phyloP scores from a whole-genome alignment of 2,329 filamentous ascomycete species.

The Calonectria pseudoreteaudii region DNA sequence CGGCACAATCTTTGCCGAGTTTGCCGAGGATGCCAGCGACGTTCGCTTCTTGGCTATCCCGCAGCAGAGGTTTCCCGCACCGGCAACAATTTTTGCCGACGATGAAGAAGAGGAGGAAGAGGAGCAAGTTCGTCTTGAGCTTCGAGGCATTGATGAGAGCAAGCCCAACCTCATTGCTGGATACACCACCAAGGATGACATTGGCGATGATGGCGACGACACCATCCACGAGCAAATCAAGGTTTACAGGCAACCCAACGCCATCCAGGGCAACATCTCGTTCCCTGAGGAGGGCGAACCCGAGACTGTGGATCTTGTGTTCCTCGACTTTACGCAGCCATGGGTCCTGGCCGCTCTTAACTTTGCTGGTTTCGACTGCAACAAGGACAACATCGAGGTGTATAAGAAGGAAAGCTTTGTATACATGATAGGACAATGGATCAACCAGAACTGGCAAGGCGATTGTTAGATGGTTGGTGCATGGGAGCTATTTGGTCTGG shows the following conservation, averaged over 20 bases:
- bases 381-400: conserved; percentile 57
- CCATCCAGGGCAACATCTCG: conserved; percentile 76
- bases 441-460: conserved; percentile 67
- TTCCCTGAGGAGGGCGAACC: conserved; percentile 71
- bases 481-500: neutral
- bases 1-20: conserved; percentile 58
- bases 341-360: conserved; percentile 83
- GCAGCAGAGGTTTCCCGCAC: conserved; percentile 51
- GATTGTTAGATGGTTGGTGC: conserved; percentile 52
- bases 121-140: conserved; percentile 46
- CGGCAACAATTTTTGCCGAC: conserved; percentile 24
- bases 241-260: conserved; percentile 86
- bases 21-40: conserved; percentile 46
- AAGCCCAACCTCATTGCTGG: conserved; percentile 68
- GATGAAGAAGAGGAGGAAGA: conserved; percentile 30
- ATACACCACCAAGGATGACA: conserved; percentile 91
- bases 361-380: conserved; percentile 65
- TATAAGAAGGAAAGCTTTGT: conserved; percentile 69
- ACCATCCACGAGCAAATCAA: conserved; percentile 81
- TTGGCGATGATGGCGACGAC: conserved; percentile 88
- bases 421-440: conserved; percentile 67
- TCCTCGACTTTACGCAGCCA: conserved; percentile 89
- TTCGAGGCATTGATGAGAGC: conserved; percentile 42
- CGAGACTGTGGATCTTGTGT: conserved; percentile 86
- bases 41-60: conserved; percentile 63